Base-by-base conservation (phyloP, 257 asterid genomes). In the Rehmannia glutinosa region DNA sequence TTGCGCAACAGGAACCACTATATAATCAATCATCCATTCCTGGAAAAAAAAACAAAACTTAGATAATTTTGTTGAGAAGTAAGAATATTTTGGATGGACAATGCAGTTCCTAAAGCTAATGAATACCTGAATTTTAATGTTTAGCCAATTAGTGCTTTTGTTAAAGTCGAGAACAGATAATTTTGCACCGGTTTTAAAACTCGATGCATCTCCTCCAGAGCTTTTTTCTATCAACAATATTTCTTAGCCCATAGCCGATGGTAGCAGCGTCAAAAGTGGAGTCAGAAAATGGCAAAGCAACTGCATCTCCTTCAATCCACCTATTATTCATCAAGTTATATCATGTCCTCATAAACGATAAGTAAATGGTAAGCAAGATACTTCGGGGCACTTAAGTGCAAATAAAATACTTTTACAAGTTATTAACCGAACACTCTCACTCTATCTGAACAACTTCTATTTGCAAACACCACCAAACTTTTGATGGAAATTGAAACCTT, bases 301-400 rank as follows among this genome's bases (percentile, higher is more conserved):
- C 74, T 41, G 90, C 90, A 82, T 78, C 80, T 43, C 88, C 93
- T 62, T 86, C 79, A 12, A 83, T 30, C 93, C 93, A 86, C 83
- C 90, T 83, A 63, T 17, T 8, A 47, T 3, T 43, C 35, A 55
- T 64, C 36, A 66, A 43, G 71, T 50, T 17, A 38, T 8, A 64
- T 64, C 57, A 71, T 5, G 16, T 10, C 35, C 43, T 51, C 13
- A 2, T 6, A 17, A 30, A 56, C 28, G 55, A 56, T 25, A 11
- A n/a, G n/a, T 25, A 24, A 24, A 24, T 53, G 25, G 20, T 53
- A 53, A 53, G 3, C 36, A 25, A 24, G 60, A 53, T 24, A 53
- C 12, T 52, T 52, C 36, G 13, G 38, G 39, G 3, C 10, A n/a
- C 3, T 5, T 16, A 19, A 16, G 11, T 2, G 12, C 13, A 45